phyloP scores from a whole-genome alignment of 176 grass and related monocot species.

The Bonia amplexicaulis region DNA sequence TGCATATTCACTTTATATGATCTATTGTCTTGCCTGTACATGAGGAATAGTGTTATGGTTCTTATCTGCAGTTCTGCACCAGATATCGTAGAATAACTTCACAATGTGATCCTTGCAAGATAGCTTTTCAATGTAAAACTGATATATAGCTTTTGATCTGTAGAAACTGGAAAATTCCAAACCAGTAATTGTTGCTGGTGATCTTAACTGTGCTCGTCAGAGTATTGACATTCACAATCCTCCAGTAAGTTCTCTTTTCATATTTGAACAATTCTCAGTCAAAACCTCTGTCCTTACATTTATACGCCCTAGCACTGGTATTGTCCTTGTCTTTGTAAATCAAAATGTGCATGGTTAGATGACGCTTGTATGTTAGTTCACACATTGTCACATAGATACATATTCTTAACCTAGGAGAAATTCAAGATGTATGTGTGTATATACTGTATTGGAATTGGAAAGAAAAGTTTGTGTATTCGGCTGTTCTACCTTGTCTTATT shows the following conservation, averaged over 20 bases:
- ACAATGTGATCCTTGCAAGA: not conserved
- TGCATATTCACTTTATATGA: not conserved
- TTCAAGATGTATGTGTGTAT: not conserved
- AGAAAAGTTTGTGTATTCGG: not conserved
- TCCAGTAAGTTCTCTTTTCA: constrained; percentile 44
- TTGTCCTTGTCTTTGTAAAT: not conserved
- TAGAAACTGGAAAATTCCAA: constrained; percentile 80
- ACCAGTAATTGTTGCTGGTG: constrained; percentile 77
- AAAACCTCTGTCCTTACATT: constrained; percentile 5
- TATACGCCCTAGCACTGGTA: not conserved
- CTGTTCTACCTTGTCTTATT: not conserved
- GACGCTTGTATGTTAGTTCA: not conserved
- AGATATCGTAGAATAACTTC: not conserved
- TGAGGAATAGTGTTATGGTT: not conserved
- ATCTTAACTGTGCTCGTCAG: constrained; percentile 70
- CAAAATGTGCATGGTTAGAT: not conserved
- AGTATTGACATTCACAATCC: constrained; percentile 90
- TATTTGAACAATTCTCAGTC: not conserved
- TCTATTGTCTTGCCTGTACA: not conserved
- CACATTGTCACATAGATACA: not conserved
- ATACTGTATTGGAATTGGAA: not conserved
- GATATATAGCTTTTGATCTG: constrained; percentile 22
- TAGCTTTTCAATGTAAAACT: constrained; percentile 15
- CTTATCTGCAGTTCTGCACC: not conserved
- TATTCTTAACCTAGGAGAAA: not conserved